Base-by-base conservation (phyloP, 2,329 filamentous ascomycete genomes). In the Diaporthe sp. region DNA sequence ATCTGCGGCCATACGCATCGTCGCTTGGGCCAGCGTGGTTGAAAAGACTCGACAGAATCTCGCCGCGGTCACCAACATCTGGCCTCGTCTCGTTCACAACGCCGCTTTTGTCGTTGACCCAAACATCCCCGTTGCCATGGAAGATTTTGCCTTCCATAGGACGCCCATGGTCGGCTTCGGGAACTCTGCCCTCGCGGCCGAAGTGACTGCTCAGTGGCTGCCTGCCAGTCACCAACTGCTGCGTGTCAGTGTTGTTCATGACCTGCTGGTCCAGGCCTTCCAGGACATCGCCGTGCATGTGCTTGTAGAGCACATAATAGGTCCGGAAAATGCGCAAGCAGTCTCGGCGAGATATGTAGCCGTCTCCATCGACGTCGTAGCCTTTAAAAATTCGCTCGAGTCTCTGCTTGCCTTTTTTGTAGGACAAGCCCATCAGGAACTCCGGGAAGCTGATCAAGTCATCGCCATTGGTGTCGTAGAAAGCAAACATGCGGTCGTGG, bases 401-500 rank as follows among this genome's bases (percentile, higher is more conserved):
- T 77, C 94, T 92, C 79, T 94, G 92, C 79, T 93, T 91, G 74
- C 90, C 87, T 79, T 91, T 92, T 39, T 91, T 86, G 79, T 92
- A 93, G 6, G 95, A 93, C 65, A 98, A 87, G 0, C 95, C 97
- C 74, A 93, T 92, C 34, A 98, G 86, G 81, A 98, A 99, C 82
- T 99, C 97, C 67, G 95, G 90, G 79, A 99, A 98, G 10, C 94
- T 94, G 79, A 99, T 98, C 10, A 98, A 87, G 31, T 94, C 94
- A 81, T 99, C 95, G 57, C 92, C 90, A 82, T 98, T 96, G 44
- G 93, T 94, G 84, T 99, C 97, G 83, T 98, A 99, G 83, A 98
- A 98, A 69, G 94, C 92, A 84, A 98, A 99, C 90, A 98, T 97
- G 79, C 97, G 94, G 82, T 99, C 96, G 81, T 98, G 97, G 75